Evolutionary conservation across 805 yeast genomes (phyloP), one percentile per base, ranked within the genome.

Genomic region (Torulaspora indica): DNA sequence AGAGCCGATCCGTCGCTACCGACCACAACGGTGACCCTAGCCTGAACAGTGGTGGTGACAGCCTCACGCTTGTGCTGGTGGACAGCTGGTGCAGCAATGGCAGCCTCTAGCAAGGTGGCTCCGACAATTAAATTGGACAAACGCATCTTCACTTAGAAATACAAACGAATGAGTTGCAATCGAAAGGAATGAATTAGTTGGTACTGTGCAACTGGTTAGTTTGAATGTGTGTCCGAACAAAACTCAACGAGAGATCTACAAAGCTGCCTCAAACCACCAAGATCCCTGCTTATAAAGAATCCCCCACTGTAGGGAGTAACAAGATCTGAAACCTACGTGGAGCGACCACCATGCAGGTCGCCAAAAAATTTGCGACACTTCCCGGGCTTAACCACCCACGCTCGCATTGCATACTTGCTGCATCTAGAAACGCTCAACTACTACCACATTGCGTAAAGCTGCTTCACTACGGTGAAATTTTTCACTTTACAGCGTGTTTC

Each of bases 11-110:
- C 53, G 32, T 47, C 56, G 46, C 60, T 59, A 35, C 58, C 65
- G 29, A 64, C 67, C 34, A 58, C 68, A 49, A 67, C 69, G 43
- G 65, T 58, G 35, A 60, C 69, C 35, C 56, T 68, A 33, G 70
- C 75, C 35, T 77, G 73, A 42, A 77, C 80, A 45, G 73, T 64
- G 38, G 74, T 75, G 45, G 77, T 71, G 45, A 72, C 77, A 43
- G 69, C 71, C 56, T 70, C 79, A 71, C 81, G 79, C 60, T 74
- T 78, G 40, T 57, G 60, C 61, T 78, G 79, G 67, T 83, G 88
- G 45, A 70, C 73, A 43, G 77, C 68, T 47, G 88, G 87, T 43
- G 76, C 78, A 49, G 86, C 83, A 32, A 74, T 48, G 40, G 75
- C 73, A 41, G 76, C 63, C 55, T 76, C 75, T 47, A 74, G 64